phyloP scores from a whole-genome alignment of 1,284 basidiomycete genomes.

The Marasmius sp. region DNA sequence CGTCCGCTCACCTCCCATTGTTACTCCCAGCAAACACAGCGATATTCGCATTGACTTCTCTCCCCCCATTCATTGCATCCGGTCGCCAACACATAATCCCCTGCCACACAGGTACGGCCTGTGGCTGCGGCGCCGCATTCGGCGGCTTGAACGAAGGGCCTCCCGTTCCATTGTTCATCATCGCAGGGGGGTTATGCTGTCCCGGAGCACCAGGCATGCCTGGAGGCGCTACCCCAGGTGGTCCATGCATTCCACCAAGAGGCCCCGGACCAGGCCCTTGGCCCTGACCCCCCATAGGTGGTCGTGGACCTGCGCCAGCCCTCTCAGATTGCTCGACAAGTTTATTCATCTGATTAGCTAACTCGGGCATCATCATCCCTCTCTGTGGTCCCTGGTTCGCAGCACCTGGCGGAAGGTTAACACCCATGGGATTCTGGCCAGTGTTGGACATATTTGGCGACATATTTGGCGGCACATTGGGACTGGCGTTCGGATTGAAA shows the following conservation, averaged over 20 bases:
- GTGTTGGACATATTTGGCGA: neutral
- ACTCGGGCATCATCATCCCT: neutral
- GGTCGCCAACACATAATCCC: neutral
- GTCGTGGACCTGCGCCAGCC: neutral
- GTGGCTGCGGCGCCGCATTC: neutral
- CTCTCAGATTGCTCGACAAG: neutral
- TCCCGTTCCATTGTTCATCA: neutral
- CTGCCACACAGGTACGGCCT: neutral
- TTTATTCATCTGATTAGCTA: neutral
- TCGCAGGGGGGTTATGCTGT: neutral
- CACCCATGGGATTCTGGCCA: too few species aligned
- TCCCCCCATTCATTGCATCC: neutral
- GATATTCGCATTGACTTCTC: neutral
- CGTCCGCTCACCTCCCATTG: neutral
- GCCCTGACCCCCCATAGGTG: neutral
- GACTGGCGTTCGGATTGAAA: neutral
- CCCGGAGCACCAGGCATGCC: neutral
- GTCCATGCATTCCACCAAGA: neutral
- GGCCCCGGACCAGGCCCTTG: neutral
- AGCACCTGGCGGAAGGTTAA: neutral
- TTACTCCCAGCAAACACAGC: neutral
- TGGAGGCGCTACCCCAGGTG: neutral
- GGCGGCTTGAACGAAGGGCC: neutral
- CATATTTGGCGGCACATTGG: neutral
- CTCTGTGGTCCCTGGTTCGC: neutral